These are phyloP conservation scores for Didymella pinodella DNA, from an alignment of 2,329 filamentous ascomycete species.

Conservation along the genomic window DNA sequence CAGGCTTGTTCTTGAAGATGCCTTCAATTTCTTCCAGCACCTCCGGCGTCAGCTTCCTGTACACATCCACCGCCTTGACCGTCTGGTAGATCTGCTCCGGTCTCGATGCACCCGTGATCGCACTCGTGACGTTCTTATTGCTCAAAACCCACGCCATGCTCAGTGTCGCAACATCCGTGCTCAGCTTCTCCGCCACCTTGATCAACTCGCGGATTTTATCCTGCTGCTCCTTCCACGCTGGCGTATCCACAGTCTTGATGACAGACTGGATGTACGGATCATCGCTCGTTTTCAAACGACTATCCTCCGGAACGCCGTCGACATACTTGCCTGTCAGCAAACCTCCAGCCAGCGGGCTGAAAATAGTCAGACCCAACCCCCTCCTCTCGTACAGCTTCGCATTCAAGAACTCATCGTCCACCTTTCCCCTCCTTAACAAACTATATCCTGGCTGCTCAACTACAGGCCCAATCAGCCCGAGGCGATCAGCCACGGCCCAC, in stretches of 20 bases:
- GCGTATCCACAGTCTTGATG: slow-evolving; percentile 54
- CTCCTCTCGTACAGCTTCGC: slow-evolving; percentile 61
- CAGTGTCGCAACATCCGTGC: slow-evolving; percentile 60
- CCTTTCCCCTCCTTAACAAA: slow-evolving; percentile 64
- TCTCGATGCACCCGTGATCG: slow-evolving; percentile 41
- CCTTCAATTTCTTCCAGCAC: slow-evolving; percentile 55
- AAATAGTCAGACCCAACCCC: slow-evolving; percentile 63
- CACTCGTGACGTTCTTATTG: slow-evolving; percentile 42
- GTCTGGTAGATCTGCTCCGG: slow-evolving; percentile 48
- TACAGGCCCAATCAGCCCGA: slow-evolving; percentile 64
- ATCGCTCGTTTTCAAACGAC: slow-evolving; percentile 63
- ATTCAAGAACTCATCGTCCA: slow-evolving; percentile 66
- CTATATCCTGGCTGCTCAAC: slow-evolving; percentile 66
- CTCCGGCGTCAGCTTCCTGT: slow-evolving; percentile 54
- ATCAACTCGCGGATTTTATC: slow-evolving; percentile 61
- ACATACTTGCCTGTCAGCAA: slow-evolving; percentile 70
- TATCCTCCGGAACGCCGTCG: slow-evolving; percentile 65
- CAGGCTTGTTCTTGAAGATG: slow-evolving; percentile 46
- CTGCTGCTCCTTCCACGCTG: slow-evolving; percentile 64
- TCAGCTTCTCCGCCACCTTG: slow-evolving; percentile 68
- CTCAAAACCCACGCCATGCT: slow-evolving; percentile 49
- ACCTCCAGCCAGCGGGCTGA: slow-evolving; percentile 64
- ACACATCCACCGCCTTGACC: slow-evolving; percentile 55
- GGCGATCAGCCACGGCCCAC: slow-evolving; percentile 64
- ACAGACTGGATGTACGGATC: slow-evolving; percentile 62